Percentiles rank a stretch among this genome's conserved stretches.
Evolutionary conservation across 305 asterid genomes (phyloP).

Genomic region (Fraxinus paxiana): DNA sequence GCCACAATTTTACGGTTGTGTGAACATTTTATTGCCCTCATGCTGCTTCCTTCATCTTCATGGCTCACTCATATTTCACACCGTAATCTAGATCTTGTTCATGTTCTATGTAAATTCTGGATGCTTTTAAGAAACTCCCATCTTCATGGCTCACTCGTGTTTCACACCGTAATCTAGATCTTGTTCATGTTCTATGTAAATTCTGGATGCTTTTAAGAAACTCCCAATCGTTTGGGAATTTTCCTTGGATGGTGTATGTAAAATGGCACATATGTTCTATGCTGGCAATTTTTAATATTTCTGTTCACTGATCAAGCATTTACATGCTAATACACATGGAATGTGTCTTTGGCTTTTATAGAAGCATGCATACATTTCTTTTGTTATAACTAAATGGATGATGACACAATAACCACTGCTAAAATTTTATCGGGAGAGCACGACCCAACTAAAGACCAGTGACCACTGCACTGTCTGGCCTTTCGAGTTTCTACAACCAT

Average conservation of each 20-base stretch:
- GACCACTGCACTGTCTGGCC: not conserved
- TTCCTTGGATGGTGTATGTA: slow-evolving; percentile 9
- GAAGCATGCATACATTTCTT: not conserved
- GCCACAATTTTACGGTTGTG: no score
- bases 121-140: no score
- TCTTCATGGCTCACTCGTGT: slow-evolving; percentile 14
- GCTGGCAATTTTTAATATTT: not conserved
- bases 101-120: no score
- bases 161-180: slow-evolving; percentile 4
- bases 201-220: slow-evolving; percentile 15
- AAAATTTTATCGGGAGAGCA: not conserved
- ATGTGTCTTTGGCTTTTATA: not conserved
- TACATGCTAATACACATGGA: not conserved
- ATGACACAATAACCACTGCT: not conserved
- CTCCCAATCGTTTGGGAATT: slow-evolving; percentile 33
- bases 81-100: no score
- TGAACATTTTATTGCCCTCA: no score
- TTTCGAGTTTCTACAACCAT: not conserved
- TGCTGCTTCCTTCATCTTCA: no score
- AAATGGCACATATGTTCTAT: not conserved
- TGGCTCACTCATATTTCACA: no score
- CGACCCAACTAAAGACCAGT: not conserved
- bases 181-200: slow-evolving; percentile 12
- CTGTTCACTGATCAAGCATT: not conserved
- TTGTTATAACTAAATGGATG: not conserved